Percentiles rank a stretch among this genome's conserved stretches.
These are phyloP conservation scores for Nakataea oryzae DNA, from an alignment of 2,329 filamentous ascomycete genomes.

Conservation along the genomic window DNA sequence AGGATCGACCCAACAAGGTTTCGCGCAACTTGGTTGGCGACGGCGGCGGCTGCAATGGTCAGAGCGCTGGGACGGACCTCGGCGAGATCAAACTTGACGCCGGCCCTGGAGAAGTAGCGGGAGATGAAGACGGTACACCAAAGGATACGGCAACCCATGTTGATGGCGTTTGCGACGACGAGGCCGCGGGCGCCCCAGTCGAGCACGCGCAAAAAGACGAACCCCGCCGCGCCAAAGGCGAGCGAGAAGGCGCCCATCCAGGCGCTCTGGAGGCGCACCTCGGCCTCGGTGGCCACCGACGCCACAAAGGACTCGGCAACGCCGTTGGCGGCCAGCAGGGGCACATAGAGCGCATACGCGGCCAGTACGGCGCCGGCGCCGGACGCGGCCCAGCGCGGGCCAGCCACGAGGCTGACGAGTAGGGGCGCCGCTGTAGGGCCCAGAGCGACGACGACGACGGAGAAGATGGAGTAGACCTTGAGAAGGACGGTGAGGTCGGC, in stretches of 20 bases:
- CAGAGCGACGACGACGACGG: slow-evolving; percentile 55
- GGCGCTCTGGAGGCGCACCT: slow-evolving; percentile 67
- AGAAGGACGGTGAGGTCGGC: slow-evolving; percentile 54
- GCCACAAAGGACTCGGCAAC: slow-evolving; percentile 88
- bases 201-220: slow-evolving; percentile 59
- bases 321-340: slow-evolving; percentile 83
- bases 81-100: slow-evolving; percentile 26
- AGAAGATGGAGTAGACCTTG: slow-evolving; percentile 63
- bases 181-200: slow-evolving; percentile 67
- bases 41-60: slow-evolving; percentile 31
- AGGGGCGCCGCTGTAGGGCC: slow-evolving; percentile 68
- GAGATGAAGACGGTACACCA: slow-evolving; percentile 72
- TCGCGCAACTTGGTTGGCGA: slow-evolving; percentile 26
- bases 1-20: neutral
- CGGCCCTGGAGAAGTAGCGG: slow-evolving; percentile 44
- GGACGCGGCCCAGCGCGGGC: slow-evolving; percentile 62
- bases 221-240: slow-evolving; percentile 66
- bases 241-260: slow-evolving; percentile 80
- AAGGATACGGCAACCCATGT: slow-evolving; percentile 74
- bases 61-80: slow-evolving; percentile 31
- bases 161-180: slow-evolving; percentile 78
- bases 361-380: slow-evolving; percentile 66
- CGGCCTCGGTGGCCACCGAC: slow-evolving; percentile 63
- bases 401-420: slow-evolving; percentile 65
- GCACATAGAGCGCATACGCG: slow-evolving; percentile 85